Conservation (phyloP, 371 early-diverging fungal genomes). For the Lichtheimia hyalospora region DNA sequence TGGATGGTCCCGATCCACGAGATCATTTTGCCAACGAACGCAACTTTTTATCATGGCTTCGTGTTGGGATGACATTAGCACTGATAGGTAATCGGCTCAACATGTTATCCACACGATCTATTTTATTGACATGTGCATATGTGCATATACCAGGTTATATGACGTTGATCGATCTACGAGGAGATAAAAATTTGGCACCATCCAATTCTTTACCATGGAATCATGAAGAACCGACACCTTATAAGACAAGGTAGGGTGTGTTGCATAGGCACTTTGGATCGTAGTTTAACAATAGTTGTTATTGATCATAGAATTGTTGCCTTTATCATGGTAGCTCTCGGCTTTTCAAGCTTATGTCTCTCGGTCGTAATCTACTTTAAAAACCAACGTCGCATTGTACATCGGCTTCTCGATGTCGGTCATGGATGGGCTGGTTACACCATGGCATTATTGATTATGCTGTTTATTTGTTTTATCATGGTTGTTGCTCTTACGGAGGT, state of each 20-base stretch:
- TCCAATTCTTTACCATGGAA: constrained; percentile 42
- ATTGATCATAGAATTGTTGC: constrained; percentile 17
- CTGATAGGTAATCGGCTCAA: constrained; percentile 31
- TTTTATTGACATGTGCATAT: not conserved
- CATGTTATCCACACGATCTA: not conserved
- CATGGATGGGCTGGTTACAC: constrained; percentile 43
- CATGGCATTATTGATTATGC: constrained; percentile 30
- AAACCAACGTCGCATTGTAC: constrained; percentile 35
- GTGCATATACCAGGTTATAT: constrained; percentile 31
- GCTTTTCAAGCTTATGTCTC: constrained; percentile 29
- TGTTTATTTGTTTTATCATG: constrained; percentile 45
- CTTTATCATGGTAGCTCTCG: constrained; percentile 36
- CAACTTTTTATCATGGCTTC: constrained; percentile 41
- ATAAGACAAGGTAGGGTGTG: constrained; percentile 8
- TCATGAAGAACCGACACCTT: constrained; percentile 11
- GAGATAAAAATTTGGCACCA: constrained; percentile 35
- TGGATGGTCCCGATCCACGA: constrained; percentile 47
- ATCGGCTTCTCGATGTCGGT: constrained; percentile 32
- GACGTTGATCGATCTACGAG: constrained; percentile 33
- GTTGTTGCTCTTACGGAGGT: constrained; percentile 29
- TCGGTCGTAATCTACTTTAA: constrained; percentile 35
- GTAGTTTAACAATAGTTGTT: no score
- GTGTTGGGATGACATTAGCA: constrained; percentile 37
- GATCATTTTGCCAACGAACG: constrained; percentile 47
- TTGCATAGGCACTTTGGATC: no score